phyloP scores from a whole-genome alignment of 495 filamentous ascomycete genomes.

The Aspergillus sclerotioniger region DNA sequence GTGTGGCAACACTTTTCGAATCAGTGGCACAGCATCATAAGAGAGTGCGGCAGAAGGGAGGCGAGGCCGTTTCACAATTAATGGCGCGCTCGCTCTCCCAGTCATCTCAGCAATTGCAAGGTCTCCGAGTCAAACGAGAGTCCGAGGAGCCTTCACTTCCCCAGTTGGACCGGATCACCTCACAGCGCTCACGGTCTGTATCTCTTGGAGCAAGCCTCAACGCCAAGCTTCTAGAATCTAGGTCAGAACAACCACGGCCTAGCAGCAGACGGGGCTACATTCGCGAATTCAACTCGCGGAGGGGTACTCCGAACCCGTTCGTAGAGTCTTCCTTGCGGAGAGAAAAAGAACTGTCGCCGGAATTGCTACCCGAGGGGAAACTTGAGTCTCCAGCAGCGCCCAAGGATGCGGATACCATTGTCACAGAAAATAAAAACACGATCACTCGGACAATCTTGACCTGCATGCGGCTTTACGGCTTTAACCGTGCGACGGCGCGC shows the following conservation, averaged over 20 bases:
- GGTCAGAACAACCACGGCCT: constrained; percentile 18
- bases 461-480: constrained; percentile 63
- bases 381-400: constrained; percentile 17
- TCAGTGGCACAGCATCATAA: constrained; percentile 56
- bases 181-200: constrained; percentile 36
- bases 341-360: constrained; percentile 18
- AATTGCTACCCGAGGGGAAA: constrained; percentile 18
- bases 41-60: constrained; percentile 53
- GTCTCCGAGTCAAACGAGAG: constrained; percentile 39
- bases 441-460: constrained; percentile 54
- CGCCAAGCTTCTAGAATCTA: constrained; percentile 21
- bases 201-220: constrained; percentile 39
- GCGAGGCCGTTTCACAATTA: constrained; percentile 53
- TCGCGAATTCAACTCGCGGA: constrained; percentile 15
- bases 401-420: constrained; percentile 35
- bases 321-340: constrained; percentile 22
- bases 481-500: constrained; percentile 45
- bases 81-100: constrained; percentile 46
- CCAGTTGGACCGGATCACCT: constrained; percentile 31
- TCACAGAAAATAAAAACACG: constrained; percentile 41
- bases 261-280: constrained; percentile 20
- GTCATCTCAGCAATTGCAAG: constrained; percentile 37
- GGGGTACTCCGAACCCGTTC: constrained; percentile 29
- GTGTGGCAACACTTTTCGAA: constrained; percentile 56
- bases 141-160: constrained; percentile 38